phyloP scores from a whole-genome alignment of 805 yeast genomes.

The Barnettozyma vustinii region DNA sequence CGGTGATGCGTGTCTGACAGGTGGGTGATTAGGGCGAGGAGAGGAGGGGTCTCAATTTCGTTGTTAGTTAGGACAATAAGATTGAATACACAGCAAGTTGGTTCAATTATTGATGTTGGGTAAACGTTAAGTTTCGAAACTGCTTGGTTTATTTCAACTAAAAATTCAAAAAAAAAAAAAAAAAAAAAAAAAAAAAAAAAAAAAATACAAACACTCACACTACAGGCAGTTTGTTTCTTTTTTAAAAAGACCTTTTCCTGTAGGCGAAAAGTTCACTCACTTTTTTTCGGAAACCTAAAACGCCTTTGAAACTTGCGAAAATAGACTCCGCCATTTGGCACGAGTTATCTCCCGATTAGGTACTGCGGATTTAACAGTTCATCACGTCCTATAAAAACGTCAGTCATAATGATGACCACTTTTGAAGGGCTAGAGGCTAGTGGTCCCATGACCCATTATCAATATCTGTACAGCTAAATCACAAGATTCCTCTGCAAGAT shows the following conservation, averaged over 20 bases:
- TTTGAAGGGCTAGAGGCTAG: no score
- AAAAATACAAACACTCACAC: neutral
- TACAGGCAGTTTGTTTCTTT: neutral
- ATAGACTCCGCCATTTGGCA: neutral
- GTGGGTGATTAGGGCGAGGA: neutral
- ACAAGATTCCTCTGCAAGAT: no score
- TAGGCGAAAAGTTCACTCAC: neutral
- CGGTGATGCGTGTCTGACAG: neutral
- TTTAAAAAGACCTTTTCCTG: neutral
- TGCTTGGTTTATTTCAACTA: neutral
- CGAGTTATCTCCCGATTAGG: neutral
- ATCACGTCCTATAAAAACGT: neutral
- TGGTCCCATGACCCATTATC: no score
- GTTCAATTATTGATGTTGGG: no score
- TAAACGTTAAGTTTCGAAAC: neutral
- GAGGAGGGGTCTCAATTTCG: neutral
- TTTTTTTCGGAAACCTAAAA: neutral
- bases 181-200: neutral
- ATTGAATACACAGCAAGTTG: neutral
- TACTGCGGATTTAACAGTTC: neutral
- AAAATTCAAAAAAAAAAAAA: neutral
- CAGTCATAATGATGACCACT: neutral
- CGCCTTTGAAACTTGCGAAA: neutral
- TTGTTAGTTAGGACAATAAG: no score
- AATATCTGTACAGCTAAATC: no score